These are phyloP conservation scores for Echites panduratus DNA, from an alignment of 257 asterid genomes.

Conservation along the genomic window DNA sequence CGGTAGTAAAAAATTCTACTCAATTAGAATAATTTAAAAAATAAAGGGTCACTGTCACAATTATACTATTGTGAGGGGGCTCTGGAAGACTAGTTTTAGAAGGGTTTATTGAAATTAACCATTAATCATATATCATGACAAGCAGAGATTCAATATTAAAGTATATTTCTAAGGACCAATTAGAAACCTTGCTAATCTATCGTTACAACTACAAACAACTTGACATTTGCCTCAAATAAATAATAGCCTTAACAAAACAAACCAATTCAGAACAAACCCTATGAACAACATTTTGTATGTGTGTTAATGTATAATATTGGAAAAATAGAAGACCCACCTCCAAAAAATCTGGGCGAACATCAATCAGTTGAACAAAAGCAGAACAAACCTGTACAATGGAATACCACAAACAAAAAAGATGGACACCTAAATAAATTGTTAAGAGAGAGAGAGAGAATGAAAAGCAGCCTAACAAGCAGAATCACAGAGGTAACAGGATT, in stretches of 20 bases:
- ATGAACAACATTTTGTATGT: too few species aligned
- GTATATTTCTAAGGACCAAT: not conserved
- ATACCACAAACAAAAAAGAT: constrained; percentile 16
- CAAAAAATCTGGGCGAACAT: constrained; percentile 67
- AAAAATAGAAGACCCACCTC: constrained; percentile 39
- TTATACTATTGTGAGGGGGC: not conserved
- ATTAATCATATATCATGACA: not conserved
- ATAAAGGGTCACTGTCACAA: not conserved
- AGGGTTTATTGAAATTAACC: not conserved
- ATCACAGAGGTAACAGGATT: not conserved
- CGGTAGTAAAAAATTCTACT: not conserved
- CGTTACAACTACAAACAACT: not conserved
- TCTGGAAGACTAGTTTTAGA: too few species aligned
- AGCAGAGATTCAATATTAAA: not conserved
- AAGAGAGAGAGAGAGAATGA: not conserved
- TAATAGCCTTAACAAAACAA: not conserved
- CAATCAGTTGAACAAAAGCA: constrained; percentile 93
- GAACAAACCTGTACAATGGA: constrained; percentile 68
- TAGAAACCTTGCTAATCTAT: not conserved
- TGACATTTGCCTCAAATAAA: not conserved
- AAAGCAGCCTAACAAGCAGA: not conserved
- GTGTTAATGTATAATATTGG: not conserved
- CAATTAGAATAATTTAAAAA: not conserved
- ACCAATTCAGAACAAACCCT: not conserved
- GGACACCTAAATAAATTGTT: constrained; percentile 14